Conservation (phyloP, 305 asterid species). For the Solanum hybrid region DNA sequence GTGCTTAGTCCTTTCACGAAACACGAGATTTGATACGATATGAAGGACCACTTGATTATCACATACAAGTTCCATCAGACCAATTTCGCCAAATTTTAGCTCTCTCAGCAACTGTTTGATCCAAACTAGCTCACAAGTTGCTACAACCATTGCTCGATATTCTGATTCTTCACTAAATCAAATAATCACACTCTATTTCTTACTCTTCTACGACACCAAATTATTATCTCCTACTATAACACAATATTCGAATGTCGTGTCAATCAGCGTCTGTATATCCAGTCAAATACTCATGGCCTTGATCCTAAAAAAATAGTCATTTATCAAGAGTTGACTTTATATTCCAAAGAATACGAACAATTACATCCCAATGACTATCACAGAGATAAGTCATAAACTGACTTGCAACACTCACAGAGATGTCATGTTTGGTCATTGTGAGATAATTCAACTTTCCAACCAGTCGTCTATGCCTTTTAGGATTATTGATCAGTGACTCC, state of each 20-base stretch:
- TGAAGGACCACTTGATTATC: neutral
- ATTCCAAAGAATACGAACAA: neutral
- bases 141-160: neutral
- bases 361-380: neutral
- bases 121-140: neutral
- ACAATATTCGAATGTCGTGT: fast-evolving
- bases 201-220: neutral
- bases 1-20: neutral
- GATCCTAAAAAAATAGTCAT: neutral
- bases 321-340: neutral
- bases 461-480: too few species aligned
- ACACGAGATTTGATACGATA: neutral
- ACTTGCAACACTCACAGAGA: too few species aligned
- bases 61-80: neutral
- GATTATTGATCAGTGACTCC: neutral
- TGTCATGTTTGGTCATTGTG: neutral
- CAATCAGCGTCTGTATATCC: neutral
- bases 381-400: neutral
- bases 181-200: neutral
- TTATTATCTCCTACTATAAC: neutral
- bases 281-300: neutral
- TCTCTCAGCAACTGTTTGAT: neutral
- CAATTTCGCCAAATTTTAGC: neutral
- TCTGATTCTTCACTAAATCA: neutral
- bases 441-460: neutral